These are phyloP conservation scores for Suillus paluster DNA, from an alignment of 768 basidiomycete species.

Conservation along the genomic window DNA sequence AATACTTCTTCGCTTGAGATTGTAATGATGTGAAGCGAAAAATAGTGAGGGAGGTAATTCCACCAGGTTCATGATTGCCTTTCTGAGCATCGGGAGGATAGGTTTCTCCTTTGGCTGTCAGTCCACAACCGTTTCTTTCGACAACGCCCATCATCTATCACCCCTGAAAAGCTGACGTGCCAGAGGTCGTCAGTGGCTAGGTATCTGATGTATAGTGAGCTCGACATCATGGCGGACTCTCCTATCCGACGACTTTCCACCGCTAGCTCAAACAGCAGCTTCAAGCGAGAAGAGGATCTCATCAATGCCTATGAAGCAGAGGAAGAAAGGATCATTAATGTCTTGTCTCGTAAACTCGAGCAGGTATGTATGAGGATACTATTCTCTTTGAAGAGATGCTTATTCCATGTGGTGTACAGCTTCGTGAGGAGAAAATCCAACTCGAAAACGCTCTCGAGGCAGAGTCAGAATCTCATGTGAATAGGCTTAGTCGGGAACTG, in stretches of 20 bases:
- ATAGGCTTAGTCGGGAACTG: constrained; percentile 72
- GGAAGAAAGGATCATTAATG: constrained; percentile 86
- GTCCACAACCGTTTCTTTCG: constrained; percentile 3
- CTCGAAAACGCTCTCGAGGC: constrained; percentile 84
- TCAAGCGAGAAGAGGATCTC: constrained; percentile 66
- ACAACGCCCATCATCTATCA: constrained; percentile 4
- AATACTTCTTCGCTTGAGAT: constrained; percentile 6
- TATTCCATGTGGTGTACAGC: constrained; percentile 42
- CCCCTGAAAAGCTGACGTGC: background rate
- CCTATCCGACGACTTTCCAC: constrained; percentile 63
- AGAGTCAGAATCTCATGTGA: constrained; percentile 86
- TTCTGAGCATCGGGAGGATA: constrained; percentile 12
- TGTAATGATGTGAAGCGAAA: background rate
- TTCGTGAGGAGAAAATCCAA: constrained; percentile 83
- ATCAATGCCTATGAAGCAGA: constrained; percentile 92
- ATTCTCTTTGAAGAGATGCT: constrained; percentile 2
- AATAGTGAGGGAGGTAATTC: background rate
- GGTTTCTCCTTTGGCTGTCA: constrained; percentile 6
- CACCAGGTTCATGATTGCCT: constrained; percentile 9
- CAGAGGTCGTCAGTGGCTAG: background rate
- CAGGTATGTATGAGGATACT: constrained; percentile 50
- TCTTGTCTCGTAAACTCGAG: constrained; percentile 82
- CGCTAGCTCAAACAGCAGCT: constrained; percentile 52
- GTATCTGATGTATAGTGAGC: constrained; percentile 4
- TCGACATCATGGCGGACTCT: constrained; percentile 38